Evolutionary conservation across 2,329 filamentous ascomycete genomes (phyloP).

Genomic region (Blumeria hordei): DNA sequence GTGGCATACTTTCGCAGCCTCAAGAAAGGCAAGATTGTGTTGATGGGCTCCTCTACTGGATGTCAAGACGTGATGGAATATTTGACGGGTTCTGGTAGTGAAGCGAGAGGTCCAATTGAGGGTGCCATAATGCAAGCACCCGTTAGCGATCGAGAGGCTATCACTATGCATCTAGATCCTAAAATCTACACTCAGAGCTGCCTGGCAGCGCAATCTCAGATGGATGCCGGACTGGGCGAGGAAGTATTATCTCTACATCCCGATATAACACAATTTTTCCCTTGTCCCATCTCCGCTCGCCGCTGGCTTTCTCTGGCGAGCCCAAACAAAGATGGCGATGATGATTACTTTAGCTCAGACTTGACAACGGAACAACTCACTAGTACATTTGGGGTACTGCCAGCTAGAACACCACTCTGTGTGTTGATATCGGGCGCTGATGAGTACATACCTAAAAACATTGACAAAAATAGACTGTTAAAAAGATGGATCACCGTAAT

Average conservation of each 20-base stretch:
- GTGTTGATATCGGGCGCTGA: constrained; percentile 26
- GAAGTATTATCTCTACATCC: constrained; percentile 19
- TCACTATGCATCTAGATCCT: constrained; percentile 17
- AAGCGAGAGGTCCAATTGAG: constrained; percentile 23
- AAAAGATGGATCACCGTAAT: constrained; percentile 23
- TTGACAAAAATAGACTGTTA: constrained; percentile 25
- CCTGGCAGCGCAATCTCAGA: constrained; percentile 18
- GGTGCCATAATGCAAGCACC: constrained; percentile 43
- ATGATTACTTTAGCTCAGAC: constrained; percentile 47
- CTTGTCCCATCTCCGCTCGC: constrained; percentile 26
- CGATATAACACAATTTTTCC: constrained; percentile 10
- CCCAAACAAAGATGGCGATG: constrained; percentile 28
- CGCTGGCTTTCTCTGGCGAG: constrained; percentile 33
- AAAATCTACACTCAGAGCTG: constrained; percentile 15
- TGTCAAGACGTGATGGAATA: constrained; percentile 48
- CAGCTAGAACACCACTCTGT: constrained; percentile 19
- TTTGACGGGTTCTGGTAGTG: constrained; percentile 16
- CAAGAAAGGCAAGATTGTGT: constrained; percentile 27
- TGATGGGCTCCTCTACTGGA: constrained; percentile 47
- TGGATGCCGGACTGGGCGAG: constrained; percentile 19
- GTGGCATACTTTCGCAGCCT: constrained; percentile 22
- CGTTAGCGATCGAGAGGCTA: constrained; percentile 35
- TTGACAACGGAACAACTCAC: constrained; percentile 24
- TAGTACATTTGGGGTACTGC: constrained; percentile 30
- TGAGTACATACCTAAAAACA: constrained; percentile 21